Evolutionary conservation across 2,329 filamentous ascomycete genomes (phyloP), one percentile per base, ranked within the genome.

Genomic region (Aspergillus sp.): DNA sequence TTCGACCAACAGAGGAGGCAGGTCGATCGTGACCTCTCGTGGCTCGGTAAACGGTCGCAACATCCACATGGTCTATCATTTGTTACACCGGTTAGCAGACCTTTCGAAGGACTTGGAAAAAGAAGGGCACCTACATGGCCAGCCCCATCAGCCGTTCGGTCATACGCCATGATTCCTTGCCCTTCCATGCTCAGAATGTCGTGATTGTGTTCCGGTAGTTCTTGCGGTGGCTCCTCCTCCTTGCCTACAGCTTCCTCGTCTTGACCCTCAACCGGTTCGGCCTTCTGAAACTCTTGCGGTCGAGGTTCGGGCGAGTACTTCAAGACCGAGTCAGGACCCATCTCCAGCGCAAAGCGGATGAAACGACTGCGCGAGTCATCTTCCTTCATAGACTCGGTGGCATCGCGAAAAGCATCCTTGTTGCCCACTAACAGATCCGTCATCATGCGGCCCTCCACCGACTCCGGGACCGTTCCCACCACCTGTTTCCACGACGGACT

Each of bases 101-200:
- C 41, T 43, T 40, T 45, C 3, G 46, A 20, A 13, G 13, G 45
- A 43, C 30, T 10, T 8, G 22, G 20, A 4, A 33, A 32, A 19
- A 32, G 16, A 6, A 16, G 20, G 11, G 17, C 22, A 35, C 89
- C 79, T 82, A 95, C 90, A 79, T 97, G 93, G 65, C 90, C 94
- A 69, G 94, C 89, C 51, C 86, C 88, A 47, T 90, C 91, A 35
- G 90, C 89, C 11, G 88, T 83, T 56, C 88, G 85, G 70, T 97
- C 92, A 69, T 96, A 97, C 6, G 97, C 90, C 88, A 97, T 95
- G 66, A 99, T 99, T 19, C 94, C 94, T 73, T 99, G 94, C 6
- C 90, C 95, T 74, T 99, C 95, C 54, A 99, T 82, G 56, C 91
- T 87, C 54, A 96, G 79, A 36, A 84, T 79, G 51, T 80, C 74